Conservation (phyloP, 2,329 filamentous ascomycete genomes). For the Chaetomium strumarium region DNA sequence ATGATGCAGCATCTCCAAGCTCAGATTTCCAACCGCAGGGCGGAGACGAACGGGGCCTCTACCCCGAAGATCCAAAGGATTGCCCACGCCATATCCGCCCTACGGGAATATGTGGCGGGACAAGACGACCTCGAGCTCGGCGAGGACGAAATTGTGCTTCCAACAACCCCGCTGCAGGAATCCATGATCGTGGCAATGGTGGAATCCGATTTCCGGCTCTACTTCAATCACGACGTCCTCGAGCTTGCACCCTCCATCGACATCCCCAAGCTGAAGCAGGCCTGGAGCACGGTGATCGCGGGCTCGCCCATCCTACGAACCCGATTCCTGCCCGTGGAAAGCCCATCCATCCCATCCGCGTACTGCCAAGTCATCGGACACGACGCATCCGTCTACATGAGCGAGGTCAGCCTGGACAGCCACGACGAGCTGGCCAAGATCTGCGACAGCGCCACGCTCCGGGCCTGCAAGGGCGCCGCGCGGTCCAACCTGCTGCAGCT, state of each 20-base stretch:
- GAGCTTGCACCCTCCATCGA: constrained; percentile 52
- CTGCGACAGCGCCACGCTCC: constrained; percentile 33
- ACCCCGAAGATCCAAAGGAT: not conserved
- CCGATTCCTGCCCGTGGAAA: constrained; percentile 60
- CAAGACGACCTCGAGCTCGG: constrained; percentile 33
- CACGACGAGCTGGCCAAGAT: constrained; percentile 33
- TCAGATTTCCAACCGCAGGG: not conserved
- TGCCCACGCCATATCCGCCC: constrained; percentile 17
- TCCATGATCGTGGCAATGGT: constrained; percentile 80
- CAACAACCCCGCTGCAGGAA: constrained; percentile 79
- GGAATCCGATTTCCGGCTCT: constrained; percentile 64
- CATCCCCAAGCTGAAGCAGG: constrained; percentile 47
- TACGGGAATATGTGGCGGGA: constrained; percentile 35
- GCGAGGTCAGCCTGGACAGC: constrained; percentile 23
- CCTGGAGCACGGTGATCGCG: constrained; percentile 57
- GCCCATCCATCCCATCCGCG: constrained; percentile 46
- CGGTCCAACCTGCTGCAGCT: constrained; percentile 44
- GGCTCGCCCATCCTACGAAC: constrained; percentile 69
- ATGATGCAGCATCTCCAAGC: constrained; percentile 41
- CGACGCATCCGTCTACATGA: constrained; percentile 20
- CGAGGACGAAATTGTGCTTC: constrained; percentile 55
- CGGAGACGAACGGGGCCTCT: not conserved
- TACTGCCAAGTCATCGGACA: constrained; percentile 45
- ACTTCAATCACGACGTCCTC: constrained; percentile 81
- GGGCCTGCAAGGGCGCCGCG: constrained; percentile 35